These are phyloP conservation scores for Russula brevipes DNA, from an alignment of 768 basidiomycete genomes.

Conservation along the genomic window DNA sequence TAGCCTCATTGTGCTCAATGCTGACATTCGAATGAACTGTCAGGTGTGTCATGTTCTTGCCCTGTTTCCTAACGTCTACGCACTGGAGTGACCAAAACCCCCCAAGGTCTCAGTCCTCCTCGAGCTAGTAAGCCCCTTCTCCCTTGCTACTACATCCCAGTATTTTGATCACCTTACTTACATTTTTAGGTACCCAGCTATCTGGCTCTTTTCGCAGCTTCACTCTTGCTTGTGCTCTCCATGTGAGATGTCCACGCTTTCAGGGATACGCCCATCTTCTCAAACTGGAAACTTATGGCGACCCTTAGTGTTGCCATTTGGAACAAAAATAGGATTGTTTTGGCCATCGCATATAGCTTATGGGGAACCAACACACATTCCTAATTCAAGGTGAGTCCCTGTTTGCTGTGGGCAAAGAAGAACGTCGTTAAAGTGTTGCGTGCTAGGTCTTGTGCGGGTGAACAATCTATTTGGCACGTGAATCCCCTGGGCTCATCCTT, in stretches of 20 bases:
- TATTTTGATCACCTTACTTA: background rate
- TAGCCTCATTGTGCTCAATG: background rate
- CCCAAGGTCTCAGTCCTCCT: background rate
- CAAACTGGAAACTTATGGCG: background rate
- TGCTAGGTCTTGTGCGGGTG: no score
- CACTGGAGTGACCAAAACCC: background rate
- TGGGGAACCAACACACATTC: slow-evolving; percentile 5
- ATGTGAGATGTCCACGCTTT: slow-evolving; percentile 5
- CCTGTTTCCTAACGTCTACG: background rate
- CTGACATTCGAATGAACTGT: background rate
- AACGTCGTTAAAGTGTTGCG: no score
- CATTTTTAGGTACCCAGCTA: background rate
- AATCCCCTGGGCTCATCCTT: no score
- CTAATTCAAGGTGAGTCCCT: slow-evolving; percentile 1
- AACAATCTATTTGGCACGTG: no score
- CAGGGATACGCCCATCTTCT: background rate
- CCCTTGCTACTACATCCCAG: no score
- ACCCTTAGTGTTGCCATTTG: slow-evolving; percentile 8
- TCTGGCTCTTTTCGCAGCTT: background rate
- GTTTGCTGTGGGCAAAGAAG: background rate
- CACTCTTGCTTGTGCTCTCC: slow-evolving; percentile 9
- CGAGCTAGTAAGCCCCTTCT: background rate
- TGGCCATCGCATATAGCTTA: background rate
- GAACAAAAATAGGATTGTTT: background rate
- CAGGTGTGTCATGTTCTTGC: background rate